Evolutionary conservation across 305 asterid species (phyloP), one percentile per base, ranked within the genome.

Genomic region (Vinca major): DNA sequence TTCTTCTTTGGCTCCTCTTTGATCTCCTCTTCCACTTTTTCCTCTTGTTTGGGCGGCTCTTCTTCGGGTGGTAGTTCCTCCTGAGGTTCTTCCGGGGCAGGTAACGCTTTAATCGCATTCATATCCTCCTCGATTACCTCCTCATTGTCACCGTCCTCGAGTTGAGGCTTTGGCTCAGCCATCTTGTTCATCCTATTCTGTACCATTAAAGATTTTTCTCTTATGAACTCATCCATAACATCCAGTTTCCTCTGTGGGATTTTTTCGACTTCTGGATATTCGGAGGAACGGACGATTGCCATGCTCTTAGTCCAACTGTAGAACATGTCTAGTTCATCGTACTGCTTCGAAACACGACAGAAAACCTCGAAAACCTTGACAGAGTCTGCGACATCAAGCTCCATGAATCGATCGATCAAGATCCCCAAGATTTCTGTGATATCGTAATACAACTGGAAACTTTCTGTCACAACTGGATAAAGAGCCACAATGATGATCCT

Each of bases 221-320:
- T 79, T 37, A 89, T 89, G 71, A 80, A 86, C 6, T 91, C 96
- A 1, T 94, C 96, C 96, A 94, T 91, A 69, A 84, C 86, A 17
- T 91, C 96, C 7, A 94, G 95, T 66, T 84, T 91, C 79, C 82
- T 84, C 39, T 80, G 89, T 1, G 96, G 68, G 67, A 91, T 88
- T 64, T 84, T 86, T 76, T 91, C 96, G 19, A 94, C 83, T 1
- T 91, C 96, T 0, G 99, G 99, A 45, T 84, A 91, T 68, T 88
- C 96, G 0, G 97, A 82, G 4, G 88, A 43, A 0, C 96, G 90
- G 0, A 85, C 87, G 4, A 94, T 71, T 39, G 96, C 97, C 0
- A 73, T 82, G 3, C 80, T 48, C 78, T 83, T 91, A 69, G 85
- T 75, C 99, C 99, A 94, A 1, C 67, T 55, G 62, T 91, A 86